A percentile compares a stretch with the other conserved stretches of the same genome.
Conservation (phyloP, 2,329 filamentous ascomycete species). For the Hirsutella rhossiliensis region DNA sequence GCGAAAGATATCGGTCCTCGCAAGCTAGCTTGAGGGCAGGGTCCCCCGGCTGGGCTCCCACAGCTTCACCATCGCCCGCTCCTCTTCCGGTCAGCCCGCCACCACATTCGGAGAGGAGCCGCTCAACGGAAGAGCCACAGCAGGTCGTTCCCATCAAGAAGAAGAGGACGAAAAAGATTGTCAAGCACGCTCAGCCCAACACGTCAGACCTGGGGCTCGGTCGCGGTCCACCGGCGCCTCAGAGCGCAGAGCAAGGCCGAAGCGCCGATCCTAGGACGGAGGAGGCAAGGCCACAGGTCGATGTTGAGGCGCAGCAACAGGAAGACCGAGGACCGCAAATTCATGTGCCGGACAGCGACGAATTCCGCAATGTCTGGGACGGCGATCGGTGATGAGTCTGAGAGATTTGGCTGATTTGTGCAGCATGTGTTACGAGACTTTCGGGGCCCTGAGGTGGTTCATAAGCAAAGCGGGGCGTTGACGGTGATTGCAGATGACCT, state of each 20-base stretch:
- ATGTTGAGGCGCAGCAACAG: slow-evolving; percentile 4
- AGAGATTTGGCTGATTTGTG: neutral
- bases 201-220: slow-evolving; percentile 13
- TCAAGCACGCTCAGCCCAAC: slow-evolving; percentile 22
- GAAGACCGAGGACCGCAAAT: slow-evolving; percentile 11
- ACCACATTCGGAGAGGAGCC: neutral
- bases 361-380: slow-evolving; percentile 34
- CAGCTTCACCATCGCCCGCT: slow-evolving; percentile 10
- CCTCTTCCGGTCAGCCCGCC: neutral
- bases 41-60: slow-evolving; percentile 12
- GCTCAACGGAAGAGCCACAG: slow-evolving; percentile 9
- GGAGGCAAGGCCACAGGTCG: slow-evolving; percentile 6
- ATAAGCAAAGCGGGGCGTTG: slow-evolving; percentile 16
- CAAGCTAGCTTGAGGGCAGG: slow-evolving; percentile 15
- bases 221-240: slow-evolving; percentile 8
- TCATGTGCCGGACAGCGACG: slow-evolving; percentile 24
- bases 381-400: neutral
- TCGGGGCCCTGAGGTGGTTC: neutral
- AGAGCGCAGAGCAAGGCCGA: slow-evolving; percentile 1
- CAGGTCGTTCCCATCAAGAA: slow-evolving; percentile 22
- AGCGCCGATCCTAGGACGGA: slow-evolving; percentile 5
- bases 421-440: neutral
- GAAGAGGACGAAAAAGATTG: slow-evolving; percentile 25
- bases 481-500: neutral
- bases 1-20: slow-evolving; percentile 46